Base-by-base conservation (phyloP, 2,329 filamentous ascomycete species). In the Claviceps paspali region DNA sequence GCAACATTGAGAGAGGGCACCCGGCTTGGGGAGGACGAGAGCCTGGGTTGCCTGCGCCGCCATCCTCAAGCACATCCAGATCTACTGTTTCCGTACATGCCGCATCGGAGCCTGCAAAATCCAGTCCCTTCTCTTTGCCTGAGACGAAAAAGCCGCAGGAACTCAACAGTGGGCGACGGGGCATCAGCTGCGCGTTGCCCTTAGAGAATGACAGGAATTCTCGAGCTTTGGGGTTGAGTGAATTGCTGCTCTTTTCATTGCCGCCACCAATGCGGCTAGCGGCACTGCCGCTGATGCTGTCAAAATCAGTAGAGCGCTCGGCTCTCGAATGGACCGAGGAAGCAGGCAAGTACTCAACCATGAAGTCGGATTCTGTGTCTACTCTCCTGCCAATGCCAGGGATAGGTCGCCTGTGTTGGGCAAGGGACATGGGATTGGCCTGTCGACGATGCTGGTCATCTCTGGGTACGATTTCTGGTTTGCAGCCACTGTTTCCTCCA, bases 151-250 rank as follows among this genome's bases (percentile, higher is more conserved):
- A 38, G 22, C 15, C 23, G 14, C 9, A 27, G 6, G 35, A 32
- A 24, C 23, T 21, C 29, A 38, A 22, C 14, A 24, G 6, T 8
- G 29, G 15, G 10, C 35, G 29, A 17, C 29, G 23, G 21, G 22
- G 9, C 19, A 18, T n/a, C 8, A 23, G 29, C 2, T 29, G 17
- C 3, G 29, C 19, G 9, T 19, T 31, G 14, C 30, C 33, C 7
- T 24, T 26, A n/a, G 35, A 32, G 3, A 41, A 43, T 0, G 44
- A 45, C 2, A 43, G 26, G 14, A 46, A 46, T 26, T 46, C 45
- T 22, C 45, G 36, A 9, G 45, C 43, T 23, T 42, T 46, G 6
- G 45, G 45, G 17, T 46, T 46, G n/a, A 45, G 33, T 14, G 38
- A 30, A 18, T 38, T 38, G n/a, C n/a, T 9, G 22, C 22, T 38